Evolutionary conservation across 2,329 filamentous ascomycete species (phyloP).

Genomic region (Fonsecaea monophora): DNA sequence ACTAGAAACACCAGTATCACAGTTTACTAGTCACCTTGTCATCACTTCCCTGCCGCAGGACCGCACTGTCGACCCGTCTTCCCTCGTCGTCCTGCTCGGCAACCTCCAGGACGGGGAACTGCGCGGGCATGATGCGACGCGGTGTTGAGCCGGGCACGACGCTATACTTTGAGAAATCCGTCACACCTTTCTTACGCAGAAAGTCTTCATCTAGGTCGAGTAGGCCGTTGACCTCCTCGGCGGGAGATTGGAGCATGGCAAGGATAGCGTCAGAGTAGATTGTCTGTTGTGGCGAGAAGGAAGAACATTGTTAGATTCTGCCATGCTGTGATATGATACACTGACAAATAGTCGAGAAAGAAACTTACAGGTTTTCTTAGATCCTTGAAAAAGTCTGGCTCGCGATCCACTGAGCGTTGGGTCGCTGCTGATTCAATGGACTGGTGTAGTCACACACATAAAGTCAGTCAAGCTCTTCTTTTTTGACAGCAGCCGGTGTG

Average conservation of each 20-base stretch:
- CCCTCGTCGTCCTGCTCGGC: slow-evolving; percentile 83
- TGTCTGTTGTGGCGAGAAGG: slow-evolving; percentile 48
- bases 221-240: slow-evolving; percentile 70
- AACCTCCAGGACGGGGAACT: slow-evolving; percentile 73
- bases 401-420: slow-evolving; percentile 56
- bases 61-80: slow-evolving; percentile 69
- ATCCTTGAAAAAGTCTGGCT: slow-evolving; percentile 57
- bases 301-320: neutral
- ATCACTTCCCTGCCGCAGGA: slow-evolving; percentile 37
- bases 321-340: neutral
- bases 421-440: slow-evolving; percentile 79
- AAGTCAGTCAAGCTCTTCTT: neutral
- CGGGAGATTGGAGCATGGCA: slow-evolving; percentile 69
- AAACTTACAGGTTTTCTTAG: slow-evolving; percentile 66
- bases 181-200: slow-evolving; percentile 68
- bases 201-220: slow-evolving; percentile 83
- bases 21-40: slow-evolving; percentile 46
- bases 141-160: slow-evolving; percentile 70
- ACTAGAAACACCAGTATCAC: neutral
- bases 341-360: neutral
- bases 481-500: too few relatives aligned
- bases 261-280: slow-evolving; percentile 83
- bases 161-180: slow-evolving; percentile 75
- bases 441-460: slow-evolving; percentile 43
- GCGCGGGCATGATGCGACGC: slow-evolving; percentile 76